A percentile compares a stretch with the other conserved stretches of the same genome.
Conservation (phyloP, 2,329 filamentous ascomycete genomes). For the Neurospora sp. region DNA sequence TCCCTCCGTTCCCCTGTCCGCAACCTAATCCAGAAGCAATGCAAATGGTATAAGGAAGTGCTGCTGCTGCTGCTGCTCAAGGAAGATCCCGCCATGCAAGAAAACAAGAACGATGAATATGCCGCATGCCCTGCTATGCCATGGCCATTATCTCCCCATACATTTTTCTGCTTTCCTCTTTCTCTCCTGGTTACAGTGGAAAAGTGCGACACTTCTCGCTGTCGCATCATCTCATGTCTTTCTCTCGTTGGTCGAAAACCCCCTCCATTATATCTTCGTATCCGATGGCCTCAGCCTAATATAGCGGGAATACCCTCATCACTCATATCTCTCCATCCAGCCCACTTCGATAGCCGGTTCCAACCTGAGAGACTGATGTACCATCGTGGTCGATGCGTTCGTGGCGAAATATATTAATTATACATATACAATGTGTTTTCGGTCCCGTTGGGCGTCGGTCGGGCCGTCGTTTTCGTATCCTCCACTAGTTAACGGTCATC, state of each 20-base stretch:
- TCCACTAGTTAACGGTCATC: conserved; percentile 49
- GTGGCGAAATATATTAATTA: not conserved
- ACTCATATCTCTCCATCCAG: not conserved
- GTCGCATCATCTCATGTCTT: not conserved
- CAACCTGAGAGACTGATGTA: not conserved
- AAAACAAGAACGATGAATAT: not conserved
- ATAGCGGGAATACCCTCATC: not conserved
- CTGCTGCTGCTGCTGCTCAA: not conserved
- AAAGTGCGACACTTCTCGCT: not conserved
- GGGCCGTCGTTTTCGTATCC: not conserved
- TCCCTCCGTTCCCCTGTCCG: not conserved
- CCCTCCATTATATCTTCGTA: not conserved
- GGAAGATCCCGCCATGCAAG: not conserved
- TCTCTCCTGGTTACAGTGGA: not conserved
- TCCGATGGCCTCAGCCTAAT: not conserved
- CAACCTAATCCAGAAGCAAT: not conserved
- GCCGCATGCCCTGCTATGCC: not conserved
- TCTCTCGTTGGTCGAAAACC: not conserved
- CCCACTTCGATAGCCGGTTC: not conserved
- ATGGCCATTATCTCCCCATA: not conserved
- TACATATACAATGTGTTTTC: not conserved
- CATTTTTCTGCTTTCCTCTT: not conserved
- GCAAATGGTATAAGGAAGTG: not conserved
- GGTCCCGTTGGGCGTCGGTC: not conserved
- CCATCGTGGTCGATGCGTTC: not conserved